These are phyloP conservation scores for Byssochlamys sp. DNA, from an alignment of 2,329 filamentous ascomycete genomes.

Conservation along the genomic window DNA sequence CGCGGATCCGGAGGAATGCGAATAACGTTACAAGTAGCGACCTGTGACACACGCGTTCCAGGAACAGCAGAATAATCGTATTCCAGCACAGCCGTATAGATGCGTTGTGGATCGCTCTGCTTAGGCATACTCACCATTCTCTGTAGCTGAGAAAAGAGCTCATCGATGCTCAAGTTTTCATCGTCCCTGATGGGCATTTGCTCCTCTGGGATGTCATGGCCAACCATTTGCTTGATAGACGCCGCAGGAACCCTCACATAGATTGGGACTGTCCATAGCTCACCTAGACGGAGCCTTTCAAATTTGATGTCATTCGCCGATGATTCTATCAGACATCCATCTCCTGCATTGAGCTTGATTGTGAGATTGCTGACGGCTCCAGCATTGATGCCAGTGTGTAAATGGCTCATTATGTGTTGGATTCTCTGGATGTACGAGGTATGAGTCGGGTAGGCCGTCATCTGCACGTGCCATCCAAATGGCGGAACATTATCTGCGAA, in stretches of 20 bases:
- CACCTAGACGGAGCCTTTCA: constrained; percentile 19
- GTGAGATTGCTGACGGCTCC: constrained; percentile 17
- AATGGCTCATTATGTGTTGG: constrained; percentile 14
- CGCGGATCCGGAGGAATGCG: background rate
- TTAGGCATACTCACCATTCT: constrained; percentile 15
- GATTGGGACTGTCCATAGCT: constrained; percentile 21
- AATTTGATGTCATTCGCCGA: constrained; percentile 11
- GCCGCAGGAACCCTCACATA: constrained; percentile 14
- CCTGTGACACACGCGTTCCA: background rate
- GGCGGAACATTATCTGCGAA: constrained; percentile 8
- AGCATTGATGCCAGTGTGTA: constrained; percentile 20
- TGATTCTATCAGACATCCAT: constrained; percentile 16
- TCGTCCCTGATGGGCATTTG: constrained; percentile 1
- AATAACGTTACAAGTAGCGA: background rate
- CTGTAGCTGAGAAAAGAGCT: constrained; percentile 16
- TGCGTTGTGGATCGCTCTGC: constrained; percentile 9
- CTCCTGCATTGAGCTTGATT: constrained; percentile 12
- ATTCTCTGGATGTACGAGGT: constrained; percentile 9
- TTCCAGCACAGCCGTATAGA: constrained; percentile 18
- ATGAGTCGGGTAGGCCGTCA: constrained; percentile 10
- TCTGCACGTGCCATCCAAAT: constrained; percentile 21
- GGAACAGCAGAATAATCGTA: constrained; percentile 25
- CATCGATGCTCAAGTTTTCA: constrained; percentile 16
- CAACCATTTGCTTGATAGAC: constrained; percentile 2
- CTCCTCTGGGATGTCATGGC: background rate